phyloP scores from a whole-genome alignment of 257 asterid species.

The Penstemon barbatus region DNA sequence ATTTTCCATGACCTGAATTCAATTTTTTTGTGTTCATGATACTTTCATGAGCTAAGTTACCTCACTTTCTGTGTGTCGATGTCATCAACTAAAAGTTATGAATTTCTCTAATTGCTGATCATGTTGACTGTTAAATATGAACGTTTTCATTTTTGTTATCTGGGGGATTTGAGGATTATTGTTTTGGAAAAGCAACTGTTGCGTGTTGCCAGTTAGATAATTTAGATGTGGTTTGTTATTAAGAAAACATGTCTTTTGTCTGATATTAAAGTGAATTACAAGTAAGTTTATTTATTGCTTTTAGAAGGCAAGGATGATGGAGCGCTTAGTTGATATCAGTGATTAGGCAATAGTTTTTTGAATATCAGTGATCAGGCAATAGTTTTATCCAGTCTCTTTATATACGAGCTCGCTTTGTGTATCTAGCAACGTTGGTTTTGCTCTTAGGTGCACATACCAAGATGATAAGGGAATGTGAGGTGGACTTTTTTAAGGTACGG shows the following conservation, averaged over 20 bases:
- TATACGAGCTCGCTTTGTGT: neutral
- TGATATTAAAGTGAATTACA: slow-evolving; percentile 14
- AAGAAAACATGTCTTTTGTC: neutral
- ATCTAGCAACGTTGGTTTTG: neutral
- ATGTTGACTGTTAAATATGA: neutral
- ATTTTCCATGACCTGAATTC: slow-evolving; percentile 10
- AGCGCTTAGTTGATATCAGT: neutral
- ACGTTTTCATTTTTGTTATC: neutral
- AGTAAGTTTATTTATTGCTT: neutral
- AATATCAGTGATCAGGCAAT: neutral
- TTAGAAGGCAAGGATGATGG: slow-evolving; percentile 1
- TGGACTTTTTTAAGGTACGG: neutral
- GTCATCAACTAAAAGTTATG: neutral
- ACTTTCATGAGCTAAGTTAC: neutral
- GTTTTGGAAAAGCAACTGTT: slow-evolving; percentile 1
- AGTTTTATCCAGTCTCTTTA: neutral
- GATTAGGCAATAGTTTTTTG: neutral
- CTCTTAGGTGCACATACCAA: neutral
- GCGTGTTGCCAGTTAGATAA: neutral
- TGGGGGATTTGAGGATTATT: neutral
- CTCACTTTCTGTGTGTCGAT: neutral
- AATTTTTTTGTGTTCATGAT: slow-evolving; percentile 6
- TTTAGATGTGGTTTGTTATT: slow-evolving; percentile 3
- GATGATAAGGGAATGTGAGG: neutral
- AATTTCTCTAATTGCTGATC: slow-evolving; percentile 8